Evolutionary conservation across 2,329 filamentous ascomycete species (phyloP).

Genomic region (Xylariaceae sp.): DNA sequence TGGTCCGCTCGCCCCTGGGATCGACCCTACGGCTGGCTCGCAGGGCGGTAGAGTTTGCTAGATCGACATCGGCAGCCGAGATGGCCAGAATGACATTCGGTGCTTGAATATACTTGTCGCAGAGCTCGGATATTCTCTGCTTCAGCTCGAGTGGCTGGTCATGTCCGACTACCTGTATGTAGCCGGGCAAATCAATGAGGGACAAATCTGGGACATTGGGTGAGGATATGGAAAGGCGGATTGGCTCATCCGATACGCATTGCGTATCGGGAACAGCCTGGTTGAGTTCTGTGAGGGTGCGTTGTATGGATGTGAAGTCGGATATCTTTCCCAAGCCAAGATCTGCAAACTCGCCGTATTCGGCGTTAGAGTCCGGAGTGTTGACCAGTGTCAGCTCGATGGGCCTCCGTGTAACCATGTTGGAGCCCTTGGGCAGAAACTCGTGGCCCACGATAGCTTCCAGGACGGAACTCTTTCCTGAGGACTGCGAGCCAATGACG

Average conservation of each 20-base stretch:
- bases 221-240: constrained; percentile 91
- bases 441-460: constrained; percentile 97
- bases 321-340: constrained; percentile 82
- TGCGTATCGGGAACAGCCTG: constrained; percentile 82
- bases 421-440: constrained; percentile 93
- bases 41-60: constrained; percentile 91
- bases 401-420: constrained; percentile 94
- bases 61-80: constrained; percentile 92
- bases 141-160: constrained; percentile 89
- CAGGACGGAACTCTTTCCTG: constrained; percentile 93
- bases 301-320: constrained; percentile 87
- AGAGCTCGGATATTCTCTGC: constrained; percentile 90
- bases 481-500: constrained; percentile 98
- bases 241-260: constrained; percentile 94
- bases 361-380: constrained; percentile 75
- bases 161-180: constrained; percentile 89
- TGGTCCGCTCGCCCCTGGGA: constrained; percentile 88
- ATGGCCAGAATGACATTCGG: constrained; percentile 97
- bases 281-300: constrained; percentile 91
- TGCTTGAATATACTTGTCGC: constrained; percentile 94
- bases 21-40: constrained; percentile 87
- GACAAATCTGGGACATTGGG: constrained; percentile 93
- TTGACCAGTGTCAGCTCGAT: constrained; percentile 97
- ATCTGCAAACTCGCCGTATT: constrained; percentile 95
- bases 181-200: constrained; percentile 90